Percentiles rank a stretch among this genome's conserved stretches.
phyloP scores from a whole-genome alignment of 495 filamentous ascomycete species.

The Pyrenopolyporus hunteri region DNA sequence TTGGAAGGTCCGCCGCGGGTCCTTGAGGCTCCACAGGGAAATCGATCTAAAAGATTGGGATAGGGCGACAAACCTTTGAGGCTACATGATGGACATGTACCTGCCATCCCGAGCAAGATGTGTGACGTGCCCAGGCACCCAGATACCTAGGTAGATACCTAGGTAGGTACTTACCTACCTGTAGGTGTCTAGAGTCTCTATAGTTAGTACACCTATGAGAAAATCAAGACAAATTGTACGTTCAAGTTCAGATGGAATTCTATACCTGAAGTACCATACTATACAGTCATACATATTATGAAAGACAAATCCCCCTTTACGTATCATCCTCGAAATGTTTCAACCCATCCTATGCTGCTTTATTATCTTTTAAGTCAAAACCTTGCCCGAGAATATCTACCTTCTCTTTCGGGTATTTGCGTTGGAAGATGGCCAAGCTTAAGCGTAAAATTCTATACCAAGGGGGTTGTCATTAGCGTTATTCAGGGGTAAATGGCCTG shows the following conservation, averaged over 20 bases:
- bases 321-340: not conserved
- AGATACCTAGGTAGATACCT: too few species aligned
- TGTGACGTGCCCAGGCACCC: too few species aligned
- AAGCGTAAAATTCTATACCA: conserved; percentile 10
- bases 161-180: too few species aligned
- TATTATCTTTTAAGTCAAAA: not conserved
- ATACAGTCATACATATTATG: not conserved
- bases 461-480: conserved; percentile 18
- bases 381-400: too few species aligned
- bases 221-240: too few species aligned
- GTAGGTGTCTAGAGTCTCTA: too few species aligned
- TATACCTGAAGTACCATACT: not conserved
- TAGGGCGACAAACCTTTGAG: not conserved
- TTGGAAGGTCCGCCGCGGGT: conserved; percentile 27
- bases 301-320: not conserved
- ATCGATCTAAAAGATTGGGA: conserved; percentile 33
- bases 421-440: not conserved
- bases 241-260: too few species aligned
- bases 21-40: conserved; percentile 26
- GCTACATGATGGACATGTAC: too few species aligned
- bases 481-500: conserved; percentile 26
- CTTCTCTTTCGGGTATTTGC: not conserved
- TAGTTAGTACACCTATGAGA: too few species aligned
- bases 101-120: too few species aligned
- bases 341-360: not conserved